These are phyloP conservation scores for Coemansia sp. DNA, from an alignment of 192 early-diverging fungal species.

Conservation along the genomic window DNA sequence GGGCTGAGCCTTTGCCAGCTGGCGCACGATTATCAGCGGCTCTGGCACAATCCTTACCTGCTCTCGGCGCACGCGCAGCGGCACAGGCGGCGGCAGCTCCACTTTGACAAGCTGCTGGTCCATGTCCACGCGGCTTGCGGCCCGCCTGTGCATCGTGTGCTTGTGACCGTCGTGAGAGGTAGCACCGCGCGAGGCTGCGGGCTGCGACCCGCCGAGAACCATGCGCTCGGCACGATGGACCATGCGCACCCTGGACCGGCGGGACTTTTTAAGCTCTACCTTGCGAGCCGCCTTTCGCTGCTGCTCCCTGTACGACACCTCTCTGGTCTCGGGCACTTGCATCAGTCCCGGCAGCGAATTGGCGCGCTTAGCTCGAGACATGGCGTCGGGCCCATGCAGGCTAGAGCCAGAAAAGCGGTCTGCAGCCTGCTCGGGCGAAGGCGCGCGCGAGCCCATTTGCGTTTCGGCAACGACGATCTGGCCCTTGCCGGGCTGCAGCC, in stretches of 20 bases:
- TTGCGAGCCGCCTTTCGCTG: slow-evolving; percentile 39
- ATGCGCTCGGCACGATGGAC: slow-evolving; percentile 48
- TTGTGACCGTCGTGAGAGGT: not conserved
- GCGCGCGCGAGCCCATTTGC: slow-evolving; percentile 16
- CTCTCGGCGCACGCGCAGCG: slow-evolving; percentile 52
- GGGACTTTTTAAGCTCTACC: slow-evolving; percentile 24
- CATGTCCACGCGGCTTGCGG: slow-evolving; percentile 43
- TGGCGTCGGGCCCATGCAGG: slow-evolving; percentile 19
- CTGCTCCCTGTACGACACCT: slow-evolving; percentile 48
- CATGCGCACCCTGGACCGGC: slow-evolving; percentile 25
- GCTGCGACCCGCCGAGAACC: slow-evolving; percentile 35
- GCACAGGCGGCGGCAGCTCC: slow-evolving; percentile 53
- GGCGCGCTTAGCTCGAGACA: slow-evolving; percentile 44
- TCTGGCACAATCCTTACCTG: slow-evolving; percentile 34
- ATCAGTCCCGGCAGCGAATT: slow-evolving; percentile 49
- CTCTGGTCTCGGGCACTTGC: slow-evolving; percentile 51
- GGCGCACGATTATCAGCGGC: slow-evolving; percentile 51
- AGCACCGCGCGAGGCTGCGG: slow-evolving; percentile 2
- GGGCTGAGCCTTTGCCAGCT: slow-evolving; percentile 1
- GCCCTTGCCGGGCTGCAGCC: slow-evolving; percentile 50
- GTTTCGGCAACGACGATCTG: slow-evolving; percentile 52
- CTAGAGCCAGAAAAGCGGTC: slow-evolving; percentile 14
- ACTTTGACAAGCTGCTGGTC: slow-evolving; percentile 45
- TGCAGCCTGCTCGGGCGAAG: slow-evolving; percentile 8
- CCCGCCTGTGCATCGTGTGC: slow-evolving; percentile 27